Base-by-base conservation (phyloP, 1,284 basidiomycete genomes). In the Ceratobasidium sp. region DNA sequence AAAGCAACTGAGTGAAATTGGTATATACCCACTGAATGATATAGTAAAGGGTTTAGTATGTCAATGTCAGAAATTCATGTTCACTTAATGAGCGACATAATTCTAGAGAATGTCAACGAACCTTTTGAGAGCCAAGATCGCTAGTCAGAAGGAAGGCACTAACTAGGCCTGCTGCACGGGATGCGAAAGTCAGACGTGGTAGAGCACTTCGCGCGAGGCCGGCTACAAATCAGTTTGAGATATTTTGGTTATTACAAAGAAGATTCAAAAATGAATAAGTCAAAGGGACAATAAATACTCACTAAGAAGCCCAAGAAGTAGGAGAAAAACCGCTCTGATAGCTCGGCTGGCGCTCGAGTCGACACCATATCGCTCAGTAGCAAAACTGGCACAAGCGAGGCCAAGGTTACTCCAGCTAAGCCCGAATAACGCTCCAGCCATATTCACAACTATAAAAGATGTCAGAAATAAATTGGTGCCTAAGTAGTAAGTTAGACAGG, bases 141-240 rank as follows among this genome's bases (percentile, higher is more conserved):
- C 80, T 82, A 4, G 87, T 87, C 28, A 89, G 81, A 37, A 88
- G 78, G 85, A 86, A 89, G 37, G 87, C 83, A 0, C 86, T 85
- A 17, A 87, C 81, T 75, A 88, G 87, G 75, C 86, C 86, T 4
- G 85, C 85, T 61, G 88, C 87, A 6, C 87, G 86, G 39, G 84
- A 85, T 1, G 87, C 84, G 8, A 86, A 79, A n/a, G 85, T 85
- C 26, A 89, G 80, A 26, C 87, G 84, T 35, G 87, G 87, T 13
- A 88, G 81, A 15, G 85, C 82, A 77, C 87, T 88, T 79, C 87
- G 88, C 23, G 82, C 77, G 78, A 85, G 84, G 3, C 87, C 87
- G 77, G 86, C 87, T 88, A 20, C 49, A 58, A 11, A 66, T 7
- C 6, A 58, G 23, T 60, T 15, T 28, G 37, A 35, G 71, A 45